Conservation (phyloP, 202 grass and related monocot species). For the Panicum hallii region DNA sequence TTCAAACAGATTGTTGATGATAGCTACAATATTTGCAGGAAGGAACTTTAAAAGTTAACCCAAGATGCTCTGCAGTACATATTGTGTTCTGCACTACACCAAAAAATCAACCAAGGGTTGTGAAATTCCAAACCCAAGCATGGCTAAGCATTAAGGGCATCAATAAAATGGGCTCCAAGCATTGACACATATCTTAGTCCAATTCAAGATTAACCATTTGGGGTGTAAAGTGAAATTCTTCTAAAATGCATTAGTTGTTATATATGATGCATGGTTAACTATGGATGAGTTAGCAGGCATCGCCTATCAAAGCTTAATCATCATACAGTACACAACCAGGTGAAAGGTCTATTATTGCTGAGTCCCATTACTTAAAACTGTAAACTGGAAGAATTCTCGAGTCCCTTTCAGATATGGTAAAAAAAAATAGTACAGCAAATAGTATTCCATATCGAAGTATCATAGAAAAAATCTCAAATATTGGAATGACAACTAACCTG, state of each 20-base stretch:
- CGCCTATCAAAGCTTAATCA: slow-evolving; percentile 15
- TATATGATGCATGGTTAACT: slow-evolving; percentile 5
- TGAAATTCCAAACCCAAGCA: neutral
- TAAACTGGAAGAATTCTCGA: neutral
- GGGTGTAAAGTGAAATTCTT: slow-evolving; percentile 3
- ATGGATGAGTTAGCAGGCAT: neutral
- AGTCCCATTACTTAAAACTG: slow-evolving; percentile 8
- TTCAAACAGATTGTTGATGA: neutral
- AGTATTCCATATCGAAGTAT: neutral
- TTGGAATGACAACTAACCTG: slow-evolving; percentile 60
- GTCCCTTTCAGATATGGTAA: neutral
- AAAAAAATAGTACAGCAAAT: slow-evolving; percentile 20
- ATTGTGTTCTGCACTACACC: neutral
- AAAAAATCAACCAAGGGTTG: neutral
- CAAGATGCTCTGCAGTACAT: neutral
- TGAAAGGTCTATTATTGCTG: neutral
- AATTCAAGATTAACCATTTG: neutral
- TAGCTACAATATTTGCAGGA: neutral
- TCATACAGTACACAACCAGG: slow-evolving; percentile 4
- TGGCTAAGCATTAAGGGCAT: neutral
- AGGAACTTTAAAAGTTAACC: neutral
- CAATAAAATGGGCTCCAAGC: neutral
- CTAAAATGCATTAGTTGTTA: neutral
- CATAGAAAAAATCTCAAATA: slow-evolving; percentile 18
- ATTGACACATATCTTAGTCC: neutral